Base-by-base conservation (phyloP, 2,329 filamentous ascomycete genomes). In the Colletotrichum lupini region DNA sequence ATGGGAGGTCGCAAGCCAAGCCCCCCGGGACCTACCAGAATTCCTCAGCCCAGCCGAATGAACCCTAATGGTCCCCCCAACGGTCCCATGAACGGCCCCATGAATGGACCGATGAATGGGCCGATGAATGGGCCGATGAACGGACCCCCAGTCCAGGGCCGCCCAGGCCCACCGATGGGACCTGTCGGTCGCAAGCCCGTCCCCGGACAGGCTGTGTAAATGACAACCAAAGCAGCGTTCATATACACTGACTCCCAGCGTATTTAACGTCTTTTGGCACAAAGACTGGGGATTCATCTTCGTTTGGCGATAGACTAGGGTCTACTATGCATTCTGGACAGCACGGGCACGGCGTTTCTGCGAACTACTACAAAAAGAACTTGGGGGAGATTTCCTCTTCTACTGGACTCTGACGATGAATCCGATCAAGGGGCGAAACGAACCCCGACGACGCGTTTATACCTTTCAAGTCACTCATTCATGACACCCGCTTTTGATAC, bases 181-280 rank as follows among this genome's bases (percentile, higher is more conserved):
- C 82, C 85, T 30, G 83, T 89, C 72, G 84, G 81, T 76, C 86
- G 88, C 68, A 91, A 91, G 79, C 88, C 89, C 30, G 86, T 91
- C 53, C 87, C 88, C 6, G 87, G 87, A 46, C 71, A 73, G 53
- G 71, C 67, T 42, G 70, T 68, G 16, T 73, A 56, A 64, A n/a
- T 32, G 60, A 11, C 26, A 22, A 55, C 30, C 42, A 60, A 64
- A 60, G 37, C 24, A 66, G 37, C 46, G 67, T 57, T 60, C 22
- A 61, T 65, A 53, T 70, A 55, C 42, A 64, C 55, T 56, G 52
- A 63, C 55, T 64, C 64, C 61, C 62, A 59, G n/a, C 61, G 68
- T 74, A 75, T 68, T 70, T 69, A 70, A 58, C 59, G 46, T 66
- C 66, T 74, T 72, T 59, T 58, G 60, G 61, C 42, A 59, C 57